These are phyloP conservation scores for Primulina huaijiensis DNA, from an alignment of 257 asterid species.

Conservation along the genomic window DNA sequence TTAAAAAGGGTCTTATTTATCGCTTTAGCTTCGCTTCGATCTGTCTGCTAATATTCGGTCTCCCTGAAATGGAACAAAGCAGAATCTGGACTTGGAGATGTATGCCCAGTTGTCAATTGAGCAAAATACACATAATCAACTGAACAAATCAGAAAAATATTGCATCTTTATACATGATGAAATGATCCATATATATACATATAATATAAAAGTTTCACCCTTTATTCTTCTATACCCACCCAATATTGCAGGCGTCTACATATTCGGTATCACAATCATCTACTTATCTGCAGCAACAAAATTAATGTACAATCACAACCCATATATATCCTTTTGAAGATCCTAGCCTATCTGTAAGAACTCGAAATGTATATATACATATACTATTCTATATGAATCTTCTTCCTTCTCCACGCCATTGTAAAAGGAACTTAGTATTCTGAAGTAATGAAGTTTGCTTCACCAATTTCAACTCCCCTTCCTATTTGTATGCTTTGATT, in stretches of 20 bases:
- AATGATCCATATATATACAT: too few species aligned
- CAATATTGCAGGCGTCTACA: constrained; percentile 41
- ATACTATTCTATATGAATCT: constrained; percentile 40
- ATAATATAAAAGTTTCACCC: constrained; percentile 21
- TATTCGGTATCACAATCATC: constrained; percentile 56
- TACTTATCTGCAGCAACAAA: constrained; percentile 68
- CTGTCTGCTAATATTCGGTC: too few species aligned
- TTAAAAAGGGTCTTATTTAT: too few species aligned
- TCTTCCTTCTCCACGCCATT: constrained; percentile 48
- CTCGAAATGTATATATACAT: constrained; percentile 35
- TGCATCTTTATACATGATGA: too few species aligned
- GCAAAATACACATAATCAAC: too few species aligned
- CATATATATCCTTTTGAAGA: constrained; percentile 35
- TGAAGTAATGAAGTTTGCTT: constrained; percentile 38
- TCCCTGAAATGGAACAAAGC: too few species aligned
- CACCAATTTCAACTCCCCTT: constrained; percentile 51
- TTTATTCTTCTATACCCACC: constrained; percentile 61
- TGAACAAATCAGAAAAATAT: too few species aligned
- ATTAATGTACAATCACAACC: constrained; percentile 85
- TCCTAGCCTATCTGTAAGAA: constrained; percentile 51
- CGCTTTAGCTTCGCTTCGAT: too few species aligned
- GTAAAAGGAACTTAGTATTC: constrained; percentile 36
- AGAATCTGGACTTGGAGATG: too few species aligned
- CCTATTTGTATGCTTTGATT: constrained; percentile 57
- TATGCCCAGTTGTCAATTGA: too few species aligned